Percentiles rank a stretch among this genome's conserved stretches.
Conservation (phyloP, 1,284 basidiomycete species). For the Malassezia sp. region DNA sequence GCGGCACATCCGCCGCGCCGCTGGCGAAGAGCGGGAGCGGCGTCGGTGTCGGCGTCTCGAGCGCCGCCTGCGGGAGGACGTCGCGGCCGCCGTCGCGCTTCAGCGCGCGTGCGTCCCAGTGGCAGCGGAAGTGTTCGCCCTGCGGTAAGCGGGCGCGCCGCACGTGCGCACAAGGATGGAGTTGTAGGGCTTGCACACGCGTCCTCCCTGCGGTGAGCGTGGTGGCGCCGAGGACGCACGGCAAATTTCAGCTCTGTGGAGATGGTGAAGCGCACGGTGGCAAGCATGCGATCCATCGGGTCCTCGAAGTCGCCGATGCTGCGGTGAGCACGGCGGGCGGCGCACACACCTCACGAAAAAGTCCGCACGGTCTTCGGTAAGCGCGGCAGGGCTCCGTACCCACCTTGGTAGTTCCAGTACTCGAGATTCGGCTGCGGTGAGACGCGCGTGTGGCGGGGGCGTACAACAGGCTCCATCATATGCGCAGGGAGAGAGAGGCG, state of each 20-base stretch:
- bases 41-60: neutral
- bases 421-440: conserved; percentile 34
- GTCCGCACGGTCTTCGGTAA: conserved; percentile 88
- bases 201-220: conserved; percentile 52
- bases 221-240: conserved; percentile 5
- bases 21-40: neutral
- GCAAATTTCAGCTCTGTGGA: conserved; percentile 93
- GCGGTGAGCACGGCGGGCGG: no score
- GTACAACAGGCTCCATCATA: conserved; percentile 34
- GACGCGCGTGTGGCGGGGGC: neutral
- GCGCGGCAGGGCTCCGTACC: no score
- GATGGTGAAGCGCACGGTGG: conserved; percentile 70
- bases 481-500: conserved; percentile 43
- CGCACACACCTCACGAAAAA: conserved; percentile 63
- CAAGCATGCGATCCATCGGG: conserved; percentile 81
- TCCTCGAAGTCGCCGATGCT: conserved; percentile 77
- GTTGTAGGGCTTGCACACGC: conserved; percentile 81
- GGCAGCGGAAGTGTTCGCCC: conserved; percentile 42
- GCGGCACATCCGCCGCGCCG: no score
- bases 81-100: conserved; percentile 22
- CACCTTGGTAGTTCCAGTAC: conserved; percentile 62
- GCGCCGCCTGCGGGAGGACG: conserved; percentile 20
- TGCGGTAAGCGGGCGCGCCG: neutral
- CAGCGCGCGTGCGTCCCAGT: conserved; percentile 36
- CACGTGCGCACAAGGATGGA: conserved; percentile 26